A percentile compares a stretch with the other conserved stretches of the same genome.
phyloP scores from a whole-genome alignment of 495 filamentous ascomycete species.

The Neurospora intermedia region DNA sequence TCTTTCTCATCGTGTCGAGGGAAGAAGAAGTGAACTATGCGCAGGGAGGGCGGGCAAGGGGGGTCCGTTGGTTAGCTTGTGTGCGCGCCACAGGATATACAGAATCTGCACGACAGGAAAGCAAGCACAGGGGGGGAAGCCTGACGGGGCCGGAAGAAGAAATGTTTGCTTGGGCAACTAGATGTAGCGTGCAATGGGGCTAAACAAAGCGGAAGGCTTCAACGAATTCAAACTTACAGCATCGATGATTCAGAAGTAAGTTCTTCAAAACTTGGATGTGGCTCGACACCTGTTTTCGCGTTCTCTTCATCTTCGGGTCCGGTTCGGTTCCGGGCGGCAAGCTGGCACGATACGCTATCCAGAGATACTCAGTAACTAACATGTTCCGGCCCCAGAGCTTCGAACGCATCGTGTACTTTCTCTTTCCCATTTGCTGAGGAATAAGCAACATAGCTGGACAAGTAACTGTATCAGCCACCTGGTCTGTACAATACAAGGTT shows the following conservation, averaged over 20 bases:
- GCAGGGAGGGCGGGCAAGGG: conserved; percentile 9
- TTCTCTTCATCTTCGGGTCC: conserved; percentile 31
- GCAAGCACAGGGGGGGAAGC: conserved; percentile 3
- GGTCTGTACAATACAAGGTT: neutral
- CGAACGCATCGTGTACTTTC: conserved; percentile 61
- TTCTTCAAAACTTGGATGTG: conserved; percentile 95
- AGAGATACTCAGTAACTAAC: conserved; percentile 76
- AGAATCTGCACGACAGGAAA: neutral
- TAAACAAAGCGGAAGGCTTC: neutral
- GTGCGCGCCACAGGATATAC: neutral
- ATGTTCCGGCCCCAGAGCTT: conserved; percentile 82
- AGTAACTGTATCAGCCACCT: neutral
- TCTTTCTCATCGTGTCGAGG: conserved; percentile 17
- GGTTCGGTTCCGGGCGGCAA: conserved; percentile 24
- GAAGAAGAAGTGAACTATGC: conserved; percentile 39
- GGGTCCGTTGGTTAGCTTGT: conserved; percentile 3
- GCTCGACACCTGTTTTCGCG: conserved; percentile 86
- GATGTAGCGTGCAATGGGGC: neutral
- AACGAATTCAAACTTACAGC: conserved; percentile 15
- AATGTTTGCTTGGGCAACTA: neutral
- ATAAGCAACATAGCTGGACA: conserved; percentile 64
- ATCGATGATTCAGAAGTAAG: conserved; percentile 40
- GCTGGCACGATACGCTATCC: conserved; percentile 36
- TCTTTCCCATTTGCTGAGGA: conserved; percentile 63
- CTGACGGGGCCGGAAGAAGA: neutral